Percentiles rank a stretch among this genome's conserved stretches.
Evolutionary conservation across 805 yeast species (phyloP).

Genomic region (Saturnispora hagleri): DNA sequence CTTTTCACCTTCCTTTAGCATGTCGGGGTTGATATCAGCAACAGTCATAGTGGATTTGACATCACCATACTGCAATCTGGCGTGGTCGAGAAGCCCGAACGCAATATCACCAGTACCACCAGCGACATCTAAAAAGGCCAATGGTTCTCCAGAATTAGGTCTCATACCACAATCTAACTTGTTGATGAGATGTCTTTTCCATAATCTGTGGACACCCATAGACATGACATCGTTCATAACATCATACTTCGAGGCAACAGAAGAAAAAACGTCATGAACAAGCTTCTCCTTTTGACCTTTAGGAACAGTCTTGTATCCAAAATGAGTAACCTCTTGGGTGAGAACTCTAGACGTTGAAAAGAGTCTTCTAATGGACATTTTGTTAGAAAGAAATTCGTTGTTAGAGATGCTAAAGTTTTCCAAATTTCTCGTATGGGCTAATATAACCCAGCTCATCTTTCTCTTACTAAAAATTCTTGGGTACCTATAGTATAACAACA

Average conservation of each 20-base stretch:
- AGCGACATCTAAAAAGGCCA: conserved; percentile 89
- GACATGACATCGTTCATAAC: conserved; percentile 98
- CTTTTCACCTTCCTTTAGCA: conserved; percentile 86
- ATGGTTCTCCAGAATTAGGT: conserved; percentile 66
- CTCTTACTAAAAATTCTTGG: neutral
- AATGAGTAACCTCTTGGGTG: conserved; percentile 51
- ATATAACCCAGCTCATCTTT: neutral
- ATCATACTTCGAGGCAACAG: conserved; percentile 91
- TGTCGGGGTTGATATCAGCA: conserved; percentile 92
- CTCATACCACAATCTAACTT: conserved; percentile 89
- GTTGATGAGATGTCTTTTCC: conserved; percentile 88
- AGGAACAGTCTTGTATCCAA: conserved; percentile 80
- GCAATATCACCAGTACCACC: conserved; percentile 99
- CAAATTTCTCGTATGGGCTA: neutral
- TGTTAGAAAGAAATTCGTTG: neutral
- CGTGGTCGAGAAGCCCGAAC: conserved; percentile 88
- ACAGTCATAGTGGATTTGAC: conserved; percentile 72
- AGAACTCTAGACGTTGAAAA: conserved; percentile 3
- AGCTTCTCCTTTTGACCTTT: conserved; percentile 72
- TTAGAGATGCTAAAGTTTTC: neutral
- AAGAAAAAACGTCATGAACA: conserved; percentile 82
- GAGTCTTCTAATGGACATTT: conserved; percentile 6
- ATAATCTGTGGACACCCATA: conserved; percentile 84
- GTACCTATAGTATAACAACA: neutral
- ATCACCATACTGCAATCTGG: conserved; percentile 70